These are phyloP conservation scores for Groenewaldozyma auringiensis DNA, from an alignment of 1,139 yeast genomes.

Conservation along the genomic window DNA sequence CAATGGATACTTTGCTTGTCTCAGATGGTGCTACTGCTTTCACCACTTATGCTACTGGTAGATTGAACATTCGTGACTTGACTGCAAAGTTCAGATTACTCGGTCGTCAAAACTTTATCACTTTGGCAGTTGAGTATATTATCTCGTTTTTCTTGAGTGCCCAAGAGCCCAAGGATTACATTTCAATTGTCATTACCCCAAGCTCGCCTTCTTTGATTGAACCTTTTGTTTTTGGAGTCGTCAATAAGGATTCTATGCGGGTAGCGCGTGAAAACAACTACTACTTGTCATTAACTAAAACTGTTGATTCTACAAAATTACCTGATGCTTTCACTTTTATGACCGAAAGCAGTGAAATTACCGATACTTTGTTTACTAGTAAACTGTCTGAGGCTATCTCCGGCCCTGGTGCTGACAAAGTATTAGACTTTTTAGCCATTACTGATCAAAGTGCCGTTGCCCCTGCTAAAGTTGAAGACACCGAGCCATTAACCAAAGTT, in stretches of 20 bases:
- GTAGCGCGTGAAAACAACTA: conserved; percentile 67
- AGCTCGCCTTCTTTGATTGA: conserved; percentile 42
- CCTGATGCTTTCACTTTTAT: conserved; percentile 75
- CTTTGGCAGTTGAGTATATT: conserved; percentile 51
- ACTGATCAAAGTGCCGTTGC: conserved; percentile 73
- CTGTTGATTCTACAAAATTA: conserved; percentile 59
- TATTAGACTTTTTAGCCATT: conserved; percentile 61
- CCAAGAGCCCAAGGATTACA: conserved; percentile 39
- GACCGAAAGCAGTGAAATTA: conserved; percentile 82
- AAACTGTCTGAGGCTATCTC: conserved; percentile 43
- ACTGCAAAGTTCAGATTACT: conserved; percentile 55
- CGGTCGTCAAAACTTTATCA: conserved; percentile 73
- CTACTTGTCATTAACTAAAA: conserved; percentile 75
- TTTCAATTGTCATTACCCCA: conserved; percentile 51
- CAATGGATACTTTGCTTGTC: conserved; percentile 34
- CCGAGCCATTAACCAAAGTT: conserved; percentile 49
- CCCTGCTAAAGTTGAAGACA: conserved; percentile 47
- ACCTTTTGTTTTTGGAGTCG: conserved; percentile 75
- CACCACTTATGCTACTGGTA: conserved; percentile 82
- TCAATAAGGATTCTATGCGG: conserved; percentile 79
- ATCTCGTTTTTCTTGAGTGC: conserved; percentile 49
- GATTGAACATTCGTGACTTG: conserved; percentile 63
- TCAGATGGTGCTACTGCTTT: conserved; percentile 66
- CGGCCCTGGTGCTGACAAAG: conserved; percentile 38
- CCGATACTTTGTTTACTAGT: conserved; percentile 52